Percentiles rank a stretch among this genome's conserved stretches.
phyloP scores from a whole-genome alignment of 768 basidiomycete species.

The Filobasidium wieringae region DNA sequence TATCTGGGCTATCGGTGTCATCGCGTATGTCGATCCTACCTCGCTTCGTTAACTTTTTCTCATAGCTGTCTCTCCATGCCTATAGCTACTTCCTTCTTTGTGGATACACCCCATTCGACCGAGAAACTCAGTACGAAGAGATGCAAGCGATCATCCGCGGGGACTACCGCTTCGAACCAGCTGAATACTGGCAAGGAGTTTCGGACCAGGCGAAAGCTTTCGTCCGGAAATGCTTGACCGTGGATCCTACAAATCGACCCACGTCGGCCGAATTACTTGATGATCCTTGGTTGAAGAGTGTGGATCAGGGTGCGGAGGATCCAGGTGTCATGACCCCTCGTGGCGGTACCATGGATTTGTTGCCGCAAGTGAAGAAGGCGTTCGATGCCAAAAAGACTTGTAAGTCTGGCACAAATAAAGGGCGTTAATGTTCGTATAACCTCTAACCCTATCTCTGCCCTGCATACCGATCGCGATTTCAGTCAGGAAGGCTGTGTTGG shows the following conservation, averaged over 20 bases:
- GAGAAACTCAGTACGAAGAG: conserved; percentile 64
- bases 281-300: conserved; percentile 60
- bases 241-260: conserved; percentile 67
- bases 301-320: conserved; percentile 41
- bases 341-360: conserved; percentile 60
- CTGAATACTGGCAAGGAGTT: conserved; percentile 43
- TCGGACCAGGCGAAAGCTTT: conserved; percentile 58
- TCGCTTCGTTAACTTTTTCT: neutral
- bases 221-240: conserved; percentile 66
- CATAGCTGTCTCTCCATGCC: neutral
- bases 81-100: conserved; percentile 74
- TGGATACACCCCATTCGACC: conserved; percentile 87
- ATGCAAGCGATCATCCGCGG: conserved; percentile 91
- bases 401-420: too few relatives aligned
- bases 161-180: conserved; percentile 80
- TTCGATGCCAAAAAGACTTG: conserved; percentile 82
- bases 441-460: too few relatives aligned
- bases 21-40: conserved; percentile 46
- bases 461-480: too few relatives aligned
- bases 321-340: conserved; percentile 59
- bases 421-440: too few relatives aligned
- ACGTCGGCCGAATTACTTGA: conserved; percentile 62
- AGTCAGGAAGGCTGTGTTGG: conserved; percentile 81
- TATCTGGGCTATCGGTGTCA: conserved; percentile 95
- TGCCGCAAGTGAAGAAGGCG: conserved; percentile 78